These are phyloP conservation scores for Heracleum sosnowskyi DNA, from an alignment of 129 eudicot genomes.

Conservation along the genomic window DNA sequence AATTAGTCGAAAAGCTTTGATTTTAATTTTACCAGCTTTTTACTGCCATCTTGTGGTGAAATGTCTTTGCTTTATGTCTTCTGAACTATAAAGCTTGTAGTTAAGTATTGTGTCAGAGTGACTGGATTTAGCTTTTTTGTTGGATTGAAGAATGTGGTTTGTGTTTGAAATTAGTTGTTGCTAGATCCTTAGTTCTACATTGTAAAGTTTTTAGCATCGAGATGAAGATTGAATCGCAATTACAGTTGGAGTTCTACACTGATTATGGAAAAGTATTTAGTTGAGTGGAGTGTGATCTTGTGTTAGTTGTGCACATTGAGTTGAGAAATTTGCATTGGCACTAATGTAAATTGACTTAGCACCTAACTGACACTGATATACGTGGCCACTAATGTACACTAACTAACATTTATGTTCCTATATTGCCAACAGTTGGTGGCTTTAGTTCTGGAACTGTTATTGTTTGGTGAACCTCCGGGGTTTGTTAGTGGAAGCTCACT, in stretches of 20 bases:
- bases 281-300: not conserved
- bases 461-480: constrained; percentile 9
- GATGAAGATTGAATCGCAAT: not conserved
- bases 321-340: not conserved
- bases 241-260: not conserved
- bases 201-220: not conserved
- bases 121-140: not conserved
- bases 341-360: not conserved
- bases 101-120: not conserved
- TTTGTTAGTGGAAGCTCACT: not conserved
- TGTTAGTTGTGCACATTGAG: not conserved
- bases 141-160: not conserved
- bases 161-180: not conserved
- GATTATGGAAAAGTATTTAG: not conserved
- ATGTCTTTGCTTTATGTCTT: constrained; percentile 7
- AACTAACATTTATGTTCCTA: not conserved
- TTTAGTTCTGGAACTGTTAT: constrained; percentile 7
- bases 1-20: not conserved
- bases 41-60: not conserved
- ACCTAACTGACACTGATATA: not conserved
- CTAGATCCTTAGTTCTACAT: not conserved
- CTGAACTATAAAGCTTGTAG: not conserved
- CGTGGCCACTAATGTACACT: not conserved
- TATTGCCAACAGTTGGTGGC: constrained; percentile 9
- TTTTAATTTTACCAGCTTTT: not conserved